These are phyloP conservation scores for Trichoderma asperellum DNA, from an alignment of 2,329 filamentous ascomycete genomes.

Conservation along the genomic window DNA sequence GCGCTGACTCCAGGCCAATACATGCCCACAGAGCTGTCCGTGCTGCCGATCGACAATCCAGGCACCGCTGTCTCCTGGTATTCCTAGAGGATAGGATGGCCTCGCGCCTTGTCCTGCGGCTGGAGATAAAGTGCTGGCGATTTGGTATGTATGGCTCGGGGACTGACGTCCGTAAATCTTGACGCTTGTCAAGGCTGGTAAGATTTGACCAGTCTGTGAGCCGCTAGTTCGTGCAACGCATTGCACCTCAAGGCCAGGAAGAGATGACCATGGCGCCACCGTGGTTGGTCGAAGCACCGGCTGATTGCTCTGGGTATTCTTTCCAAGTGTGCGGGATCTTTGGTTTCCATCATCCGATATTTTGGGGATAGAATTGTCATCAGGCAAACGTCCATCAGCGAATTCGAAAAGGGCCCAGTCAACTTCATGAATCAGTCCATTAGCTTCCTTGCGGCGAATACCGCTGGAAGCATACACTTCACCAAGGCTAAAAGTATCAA, in stretches of 20 bases:
- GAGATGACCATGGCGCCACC: conserved; percentile 60
- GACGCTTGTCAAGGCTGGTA: conserved; percentile 77
- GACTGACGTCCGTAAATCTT: conserved; percentile 84
- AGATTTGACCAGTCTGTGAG: conserved; percentile 76
- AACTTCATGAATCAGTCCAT: conserved; percentile 82
- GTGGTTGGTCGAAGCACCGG: conserved; percentile 56
- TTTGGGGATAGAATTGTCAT: conserved; percentile 69
- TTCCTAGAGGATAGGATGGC: conserved; percentile 53
- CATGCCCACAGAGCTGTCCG: conserved; percentile 85
- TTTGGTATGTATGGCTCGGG: conserved; percentile 72
- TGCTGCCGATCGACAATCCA: conserved; percentile 84
- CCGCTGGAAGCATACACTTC: conserved; percentile 89
- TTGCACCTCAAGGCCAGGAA: conserved; percentile 80
- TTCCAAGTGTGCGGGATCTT: conserved; percentile 25
- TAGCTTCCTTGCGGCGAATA: conserved; percentile 73
- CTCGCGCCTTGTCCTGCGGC: conserved; percentile 25
- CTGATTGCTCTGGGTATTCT: conserved; percentile 37
- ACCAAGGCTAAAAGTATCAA: conserved; percentile 79
- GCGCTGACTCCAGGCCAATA: conserved; percentile 82
- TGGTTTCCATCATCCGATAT: conserved; percentile 30
- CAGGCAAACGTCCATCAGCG: conserved; percentile 68
- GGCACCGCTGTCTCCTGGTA: conserved; percentile 89
- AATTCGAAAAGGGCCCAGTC: conserved; percentile 94
- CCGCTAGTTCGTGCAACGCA: conserved; percentile 88
- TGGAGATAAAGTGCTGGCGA: conserved; percentile 48